Evolutionary conservation across 768 basidiomycete genomes (phyloP).

Genomic region (Chalciporus piperatus): DNA sequence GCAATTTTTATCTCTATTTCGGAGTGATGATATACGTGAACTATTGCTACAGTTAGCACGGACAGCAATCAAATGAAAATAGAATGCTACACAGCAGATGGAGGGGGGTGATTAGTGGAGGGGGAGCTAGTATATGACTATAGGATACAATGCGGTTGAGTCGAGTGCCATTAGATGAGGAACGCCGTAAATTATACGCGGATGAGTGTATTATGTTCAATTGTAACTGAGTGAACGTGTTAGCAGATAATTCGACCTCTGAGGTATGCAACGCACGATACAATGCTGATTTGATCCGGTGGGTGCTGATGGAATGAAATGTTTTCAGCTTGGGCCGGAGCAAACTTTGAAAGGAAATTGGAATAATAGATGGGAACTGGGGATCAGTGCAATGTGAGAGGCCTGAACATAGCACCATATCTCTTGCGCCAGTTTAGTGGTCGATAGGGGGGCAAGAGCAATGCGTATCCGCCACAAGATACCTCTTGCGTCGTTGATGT

Average conservation of each 20-base stretch:
- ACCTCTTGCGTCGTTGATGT: neutral
- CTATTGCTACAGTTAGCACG: slow-evolving; percentile 21
- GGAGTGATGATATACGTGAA: neutral
- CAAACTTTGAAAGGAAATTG: neutral
- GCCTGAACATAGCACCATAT: neutral
- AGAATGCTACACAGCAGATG: neutral
- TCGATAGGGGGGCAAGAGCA: neutral
- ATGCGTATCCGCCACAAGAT: neutral
- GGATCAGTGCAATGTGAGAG: neutral
- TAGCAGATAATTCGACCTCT: no score
- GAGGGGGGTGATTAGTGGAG: neutral
- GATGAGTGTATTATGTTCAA: no score
- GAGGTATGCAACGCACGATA: neutral
- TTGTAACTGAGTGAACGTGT: no score
- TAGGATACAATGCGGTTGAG: neutral
- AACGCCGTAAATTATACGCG: neutral
- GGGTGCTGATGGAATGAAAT: neutral
- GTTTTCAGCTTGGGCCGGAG: neutral
- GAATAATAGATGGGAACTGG: neutral
- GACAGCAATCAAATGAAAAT: neutral
- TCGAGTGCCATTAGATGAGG: neutral
- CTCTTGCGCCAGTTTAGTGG: neutral
- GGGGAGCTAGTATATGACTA: neutral
- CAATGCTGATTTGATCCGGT: neutral
- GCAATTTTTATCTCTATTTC: slow-evolving; percentile 4